Evolutionary conservation across 768 basidiomycete genomes (phyloP), one percentile per base, ranked within the genome.

Genomic region (Calocera cornea): DNA sequence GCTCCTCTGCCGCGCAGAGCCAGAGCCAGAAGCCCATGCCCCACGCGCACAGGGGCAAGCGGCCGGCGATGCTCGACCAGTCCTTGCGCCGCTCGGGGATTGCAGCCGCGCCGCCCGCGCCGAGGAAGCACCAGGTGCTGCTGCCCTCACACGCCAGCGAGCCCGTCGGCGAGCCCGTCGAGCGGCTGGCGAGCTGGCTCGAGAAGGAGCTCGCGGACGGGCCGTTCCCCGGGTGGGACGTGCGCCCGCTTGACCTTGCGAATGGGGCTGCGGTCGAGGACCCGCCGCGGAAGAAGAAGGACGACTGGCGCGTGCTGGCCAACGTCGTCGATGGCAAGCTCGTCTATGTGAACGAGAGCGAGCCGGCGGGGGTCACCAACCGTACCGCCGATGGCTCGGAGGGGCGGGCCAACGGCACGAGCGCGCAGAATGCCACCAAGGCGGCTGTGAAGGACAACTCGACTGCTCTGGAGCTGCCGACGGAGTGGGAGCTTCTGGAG

Each of bases 361-460:
- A 65, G n/a, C n/a, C n/a, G n/a, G n/a, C n/a, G n/a, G n/a, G n/a
- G n/a, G n/a, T n/a, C n/a, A n/a, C n/a, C n/a, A n/a, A n/a, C n/a
- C n/a, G n/a, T n/a, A n/a, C n/a, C n/a, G n/a, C n/a, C n/a, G n/a
- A n/a, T n/a, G n/a, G n/a, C n/a, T n/a, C n/a, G n/a, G n/a, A n/a
- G n/a, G n/a, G n/a, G n/a, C n/a, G n/a, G n/a, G n/a, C n/a, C 14
- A 60, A 33, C 38, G 17, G 50, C 17, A 29, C 22, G 24, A 33
- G 19, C 1, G 17, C 0, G 8, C 41, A 75, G 73, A 75, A 71
- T 74, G 73, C 65, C 66, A 72, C 34, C 40, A 63, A 1, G 71
- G 67, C 14, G 74, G 75, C 54, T 73, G 75, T 27, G 44, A 70
- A 29, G 72, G 71, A 41, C 74, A 71, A 50, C 40, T 71, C 8